Percentiles rank a stretch among this genome's conserved stretches.
These are phyloP conservation scores for Capsella bursapastoris DNA, from an alignment of 345 rosid species.

Conservation along the genomic window DNA sequence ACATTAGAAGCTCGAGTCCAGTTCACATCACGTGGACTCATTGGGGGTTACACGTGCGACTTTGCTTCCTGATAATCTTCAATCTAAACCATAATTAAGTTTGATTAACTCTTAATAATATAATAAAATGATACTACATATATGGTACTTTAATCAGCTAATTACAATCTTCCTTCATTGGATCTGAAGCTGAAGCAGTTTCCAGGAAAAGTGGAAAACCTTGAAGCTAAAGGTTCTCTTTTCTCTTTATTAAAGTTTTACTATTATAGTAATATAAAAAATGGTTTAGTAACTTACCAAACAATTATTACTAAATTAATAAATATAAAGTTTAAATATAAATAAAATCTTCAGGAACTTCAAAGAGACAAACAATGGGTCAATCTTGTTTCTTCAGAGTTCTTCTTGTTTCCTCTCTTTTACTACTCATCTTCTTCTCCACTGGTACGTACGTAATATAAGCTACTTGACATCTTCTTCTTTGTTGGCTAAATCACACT, in stretches of 20 bases:
- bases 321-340: neutral
- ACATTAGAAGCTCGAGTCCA: slow-evolving; percentile 35
- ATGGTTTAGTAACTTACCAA: slow-evolving; percentile 34
- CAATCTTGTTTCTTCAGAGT: slow-evolving; percentile 41
- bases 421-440: slow-evolving; percentile 40
- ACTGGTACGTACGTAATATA: slow-evolving; percentile 20
- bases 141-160: neutral
- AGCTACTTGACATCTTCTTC: neutral
- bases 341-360: slow-evolving; percentile 28
- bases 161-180: slow-evolving; percentile 32
- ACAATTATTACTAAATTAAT: neutral
- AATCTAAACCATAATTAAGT: slow-evolving; percentile 9
- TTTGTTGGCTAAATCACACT: neutral
- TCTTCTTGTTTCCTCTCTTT: slow-evolving; percentile 41
- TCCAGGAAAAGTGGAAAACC: slow-evolving; percentile 45
- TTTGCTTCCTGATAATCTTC: slow-evolving; percentile 26
- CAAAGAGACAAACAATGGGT: slow-evolving; percentile 43
- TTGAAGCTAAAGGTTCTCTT: slow-evolving; percentile 38
- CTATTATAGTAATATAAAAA: neutral
- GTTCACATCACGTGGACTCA: slow-evolving; percentile 42
- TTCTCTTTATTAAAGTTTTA: slow-evolving; percentile 37
- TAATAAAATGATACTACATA: neutral
- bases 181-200: slow-evolving; percentile 47
- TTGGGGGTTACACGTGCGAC: slow-evolving; percentile 26
- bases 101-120: neutral